phyloP scores from a whole-genome alignment of 495 filamentous ascomycete species.

The Xylaria castorea region DNA sequence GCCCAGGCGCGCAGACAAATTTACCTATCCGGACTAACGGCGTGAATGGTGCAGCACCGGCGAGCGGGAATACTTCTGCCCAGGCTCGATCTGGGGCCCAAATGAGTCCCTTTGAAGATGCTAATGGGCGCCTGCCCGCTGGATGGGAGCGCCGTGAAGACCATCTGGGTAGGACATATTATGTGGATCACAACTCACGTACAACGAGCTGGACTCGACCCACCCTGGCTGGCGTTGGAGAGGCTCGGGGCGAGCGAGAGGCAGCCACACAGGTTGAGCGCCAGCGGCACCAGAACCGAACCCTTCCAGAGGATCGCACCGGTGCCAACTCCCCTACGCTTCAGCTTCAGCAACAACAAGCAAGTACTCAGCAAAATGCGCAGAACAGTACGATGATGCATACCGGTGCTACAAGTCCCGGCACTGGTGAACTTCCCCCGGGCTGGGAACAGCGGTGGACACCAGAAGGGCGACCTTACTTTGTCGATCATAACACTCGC shows the following conservation, averaged over 20 bases:
- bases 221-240: conserved; percentile 76
- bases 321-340: conserved; percentile 90
- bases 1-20: conserved; percentile 37
- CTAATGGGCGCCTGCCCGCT: conserved; percentile 86
- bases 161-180: conserved; percentile 96
- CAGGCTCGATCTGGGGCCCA: conserved; percentile 57
- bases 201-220: conserved; percentile 96
- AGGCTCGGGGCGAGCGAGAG: conserved; percentile 79
- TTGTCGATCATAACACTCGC: conserved; percentile 98
- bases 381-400: conserved; percentile 85
- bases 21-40: conserved; percentile 49
- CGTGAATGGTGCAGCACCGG: conserved; percentile 46
- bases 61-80: conserved; percentile 42
- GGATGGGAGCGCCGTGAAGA: conserved; percentile 98
- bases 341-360: conserved; percentile 63
- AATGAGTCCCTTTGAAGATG: conserved; percentile 93
- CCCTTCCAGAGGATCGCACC: conserved; percentile 93
- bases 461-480: conserved; percentile 92
- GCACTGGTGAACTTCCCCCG: conserved; percentile 92
- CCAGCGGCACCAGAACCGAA: conserved; percentile 91
- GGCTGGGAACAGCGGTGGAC: conserved; percentile 97
- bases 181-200: conserved; percentile 97
- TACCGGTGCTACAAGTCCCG: conserved; percentile 91
- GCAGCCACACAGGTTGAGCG: conserved; percentile 91
- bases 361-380: conserved; percentile 56